Base-by-base conservation (phyloP, 1,139 yeast species). In the Sugiyamaella japonica region DNA sequence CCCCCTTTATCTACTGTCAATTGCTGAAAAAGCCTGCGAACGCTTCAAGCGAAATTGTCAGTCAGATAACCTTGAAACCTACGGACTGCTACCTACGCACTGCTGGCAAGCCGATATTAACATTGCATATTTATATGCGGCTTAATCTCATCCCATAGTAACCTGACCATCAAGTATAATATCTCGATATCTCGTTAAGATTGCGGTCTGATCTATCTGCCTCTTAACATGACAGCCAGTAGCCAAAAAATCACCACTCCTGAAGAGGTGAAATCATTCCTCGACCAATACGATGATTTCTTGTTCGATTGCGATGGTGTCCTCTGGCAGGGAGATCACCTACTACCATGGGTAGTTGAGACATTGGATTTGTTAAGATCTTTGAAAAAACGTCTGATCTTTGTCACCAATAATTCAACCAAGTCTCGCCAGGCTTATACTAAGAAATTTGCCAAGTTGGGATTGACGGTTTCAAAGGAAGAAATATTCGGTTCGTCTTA, bases 321-420 rank as follows among this genome's bases (percentile, higher is more conserved):
- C 7, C 76, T 91, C 52, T 91, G 98, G 98, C 75, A 86, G 39
- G 97, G 96, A 13, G 80, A 81, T 52, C 81, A 79, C 48, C 70
- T 86, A 34, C 79, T 91, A 47, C 96, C 97, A 2, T 79, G 83
- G 13, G 86, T 87, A 12, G 75, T 74, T 20, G 91, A 88, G 63
- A 82, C 95, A 1, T 68, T 91, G 39, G 77, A 79, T 8, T 68
- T 80, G 57, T 73, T 91, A 58, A 73, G 83, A 54, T 59, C 73
- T 3, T 62, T 66, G 28, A 78, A 79, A 51, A 93, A 93, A 69
- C 81, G 84, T 53, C 76, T 89, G 50, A 78, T 90, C 48, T 93
- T 93, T 71, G 99, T 95, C 34, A 91, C 99, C 52, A 93, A 93
- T 76, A 93, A 93, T 73, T 89, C 97, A 15, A 89, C 97, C 36